Evolutionary conservation across 805 yeast genomes (phyloP).

Genomic region (Barnettozyma vustinii): DNA sequence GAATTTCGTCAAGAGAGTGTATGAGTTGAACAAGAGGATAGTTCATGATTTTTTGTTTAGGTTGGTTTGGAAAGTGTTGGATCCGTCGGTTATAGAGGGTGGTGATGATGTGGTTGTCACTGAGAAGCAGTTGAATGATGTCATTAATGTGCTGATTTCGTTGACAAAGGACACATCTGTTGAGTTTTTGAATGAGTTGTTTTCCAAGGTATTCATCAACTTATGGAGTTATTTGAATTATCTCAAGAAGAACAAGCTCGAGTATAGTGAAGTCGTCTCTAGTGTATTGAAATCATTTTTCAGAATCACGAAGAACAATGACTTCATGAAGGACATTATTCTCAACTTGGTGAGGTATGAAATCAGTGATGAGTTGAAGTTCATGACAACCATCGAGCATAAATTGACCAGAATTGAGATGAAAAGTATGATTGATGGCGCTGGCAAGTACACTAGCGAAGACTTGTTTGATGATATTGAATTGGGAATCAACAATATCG

Average conservation of each 20-base stretch:
- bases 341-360: slow-evolving; percentile 27
- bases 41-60: slow-evolving; percentile 55
- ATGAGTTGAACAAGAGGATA: slow-evolving; percentile 42
- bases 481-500: slow-evolving; percentile 33
- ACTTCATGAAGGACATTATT: slow-evolving; percentile 23
- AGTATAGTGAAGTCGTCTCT: slow-evolving; percentile 28
- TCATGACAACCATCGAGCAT: slow-evolving; percentile 30
- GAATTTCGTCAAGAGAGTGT: slow-evolving; percentile 48
- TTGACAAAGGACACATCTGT: slow-evolving; percentile 41
- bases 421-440: slow-evolving; percentile 2
- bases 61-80: slow-evolving; percentile 40
- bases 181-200: slow-evolving; percentile 31
- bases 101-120: slow-evolving; percentile 29
- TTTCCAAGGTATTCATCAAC: slow-evolving; percentile 25
- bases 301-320: slow-evolving; percentile 24
- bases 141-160: slow-evolving; percentile 60
- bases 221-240: slow-evolving; percentile 35
- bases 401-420: slow-evolving; percentile 31
- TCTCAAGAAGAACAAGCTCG: slow-evolving; percentile 25
- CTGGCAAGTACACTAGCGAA: slow-evolving; percentile 17
- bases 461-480: slow-evolving; percentile 41
- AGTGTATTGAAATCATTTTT: slow-evolving; percentile 31
- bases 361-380: slow-evolving; percentile 32
- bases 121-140: slow-evolving; percentile 52
- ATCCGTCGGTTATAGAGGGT: slow-evolving; percentile 27